Evolutionary conservation across 2,329 filamentous ascomycete genomes (phyloP).

Genomic region (Hymenoscyphus occultus): DNA sequence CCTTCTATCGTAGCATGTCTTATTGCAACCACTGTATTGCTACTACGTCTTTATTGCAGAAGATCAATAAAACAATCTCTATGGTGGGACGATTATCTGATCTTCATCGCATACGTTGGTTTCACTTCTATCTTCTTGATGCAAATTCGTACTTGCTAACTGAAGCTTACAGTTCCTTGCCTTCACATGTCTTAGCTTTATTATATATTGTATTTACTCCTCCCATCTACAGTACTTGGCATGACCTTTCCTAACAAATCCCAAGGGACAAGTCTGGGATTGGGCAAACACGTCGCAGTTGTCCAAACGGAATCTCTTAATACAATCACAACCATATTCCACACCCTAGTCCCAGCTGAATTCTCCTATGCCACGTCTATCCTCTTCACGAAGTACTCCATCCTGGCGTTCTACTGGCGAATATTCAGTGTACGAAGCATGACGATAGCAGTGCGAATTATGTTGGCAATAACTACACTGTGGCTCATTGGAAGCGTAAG

Average conservation of each 20-base stretch:
- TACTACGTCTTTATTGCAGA: conserved; percentile 2
- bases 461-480: not conserved
- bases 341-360: not conserved
- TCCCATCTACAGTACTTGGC: not conserved
- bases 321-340: not conserved
- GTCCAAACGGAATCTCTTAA: not conserved
- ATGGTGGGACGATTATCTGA: conserved; percentile 6
- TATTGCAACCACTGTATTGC: not conserved
- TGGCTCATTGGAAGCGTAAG: not conserved
- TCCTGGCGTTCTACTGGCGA: conserved; percentile 4
- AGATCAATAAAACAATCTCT: not conserved
- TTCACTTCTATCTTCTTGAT: not conserved
- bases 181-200: not conserved
- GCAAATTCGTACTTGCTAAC: not conserved
- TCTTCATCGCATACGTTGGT: conserved; percentile 1
- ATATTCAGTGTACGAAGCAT: not conserved
- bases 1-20: not conserved
- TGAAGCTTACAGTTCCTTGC: not conserved
- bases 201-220: not conserved
- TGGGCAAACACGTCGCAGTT: not conserved
- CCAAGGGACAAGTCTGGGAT: not conserved
- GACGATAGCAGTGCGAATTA: not conserved
- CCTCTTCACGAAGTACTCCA: conserved; percentile 3
- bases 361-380: not conserved
- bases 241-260: not conserved